These are phyloP conservation scores for Blastocystis sp. DNA, from an alignment of 352 stramenopile species.

Conservation along the genomic window DNA sequence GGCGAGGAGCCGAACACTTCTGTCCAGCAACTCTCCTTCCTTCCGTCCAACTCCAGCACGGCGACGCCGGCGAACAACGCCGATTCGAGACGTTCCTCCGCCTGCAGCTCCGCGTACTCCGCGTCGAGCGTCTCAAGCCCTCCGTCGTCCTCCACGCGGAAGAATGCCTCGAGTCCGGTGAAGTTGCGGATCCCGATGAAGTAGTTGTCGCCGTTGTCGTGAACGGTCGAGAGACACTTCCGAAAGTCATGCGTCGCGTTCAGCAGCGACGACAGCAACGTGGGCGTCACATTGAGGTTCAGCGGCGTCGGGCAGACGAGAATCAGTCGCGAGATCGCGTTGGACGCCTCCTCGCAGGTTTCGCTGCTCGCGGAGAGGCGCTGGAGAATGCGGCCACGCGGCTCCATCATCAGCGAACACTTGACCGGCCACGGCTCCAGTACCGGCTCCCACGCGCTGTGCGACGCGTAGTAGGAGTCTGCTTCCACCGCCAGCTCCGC, in stretches of 20 bases:
- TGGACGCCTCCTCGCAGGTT: background rate
- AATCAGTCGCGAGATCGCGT: background rate
- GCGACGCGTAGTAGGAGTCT: background rate
- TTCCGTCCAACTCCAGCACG: background rate
- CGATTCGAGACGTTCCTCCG: background rate
- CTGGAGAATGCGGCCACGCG: background rate
- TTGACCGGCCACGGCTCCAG: background rate
- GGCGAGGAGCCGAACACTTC: background rate
- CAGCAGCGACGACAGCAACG: background rate
- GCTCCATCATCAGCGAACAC: background rate
- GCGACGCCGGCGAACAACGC: background rate
- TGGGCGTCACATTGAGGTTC: background rate
- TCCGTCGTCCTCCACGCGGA: background rate
- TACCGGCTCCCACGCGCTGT: conserved; percentile 4
- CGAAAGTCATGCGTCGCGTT: background rate
- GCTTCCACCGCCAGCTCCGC: background rate
- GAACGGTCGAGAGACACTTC: background rate
- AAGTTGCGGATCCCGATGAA: conserved; percentile 16
- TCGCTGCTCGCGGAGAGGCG: background rate
- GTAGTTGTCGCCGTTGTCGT: background rate
- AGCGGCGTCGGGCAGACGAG: background rate
- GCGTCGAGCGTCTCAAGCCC: background rate
- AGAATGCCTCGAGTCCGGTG: background rate
- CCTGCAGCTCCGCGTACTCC: background rate
- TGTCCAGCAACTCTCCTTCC: background rate